A percentile compares a stretch with the other conserved stretches of the same genome.
Evolutionary conservation across 192 early-diverging fungal genomes (phyloP).

Genomic region (Backusella mclennaniae): DNA sequence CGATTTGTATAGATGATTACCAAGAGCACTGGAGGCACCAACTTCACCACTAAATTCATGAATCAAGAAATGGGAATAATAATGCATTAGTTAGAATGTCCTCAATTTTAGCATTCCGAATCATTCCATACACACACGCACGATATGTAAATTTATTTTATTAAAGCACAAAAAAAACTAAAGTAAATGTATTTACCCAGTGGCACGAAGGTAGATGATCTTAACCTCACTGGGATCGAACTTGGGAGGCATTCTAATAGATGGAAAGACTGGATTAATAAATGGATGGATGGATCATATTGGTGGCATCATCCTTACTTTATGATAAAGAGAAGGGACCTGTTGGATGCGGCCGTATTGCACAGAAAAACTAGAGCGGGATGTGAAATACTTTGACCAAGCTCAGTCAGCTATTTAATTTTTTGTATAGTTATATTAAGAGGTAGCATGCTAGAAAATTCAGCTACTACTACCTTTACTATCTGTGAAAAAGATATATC

Average conservation of each 20-base stretch:
- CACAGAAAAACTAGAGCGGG: not conserved
- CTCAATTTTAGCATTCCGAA: too few species aligned
- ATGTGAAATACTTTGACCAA: not conserved
- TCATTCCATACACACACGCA: too few species aligned
- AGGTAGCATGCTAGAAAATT: too few species aligned
- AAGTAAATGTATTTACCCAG: constrained; percentile 42
- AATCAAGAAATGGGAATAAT: too few species aligned
- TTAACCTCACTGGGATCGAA: constrained; percentile 79
- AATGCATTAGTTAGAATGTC: too few species aligned
- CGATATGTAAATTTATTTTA: too few species aligned
- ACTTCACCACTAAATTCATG: constrained; percentile 45
- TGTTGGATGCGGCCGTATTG: not conserved
- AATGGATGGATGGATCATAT: constrained; percentile 30
- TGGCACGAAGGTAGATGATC: constrained; percentile 89
- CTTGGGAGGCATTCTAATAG: constrained; percentile 67
- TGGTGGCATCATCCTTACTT: not conserved
- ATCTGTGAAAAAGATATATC: too few species aligned
- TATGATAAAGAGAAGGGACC: constrained; percentile 13
- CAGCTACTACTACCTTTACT: too few species aligned
- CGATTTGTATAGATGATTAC: not conserved
- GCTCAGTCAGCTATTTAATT: not conserved
- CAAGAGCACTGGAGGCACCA: constrained; percentile 90
- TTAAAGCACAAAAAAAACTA: constrained; percentile 4
- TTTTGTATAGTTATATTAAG: too few species aligned
- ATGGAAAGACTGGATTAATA: not conserved